These are phyloP conservation scores for Kluyveromyces siamensis DNA, from an alignment of 805 yeast genomes.

Conservation along the genomic window DNA sequence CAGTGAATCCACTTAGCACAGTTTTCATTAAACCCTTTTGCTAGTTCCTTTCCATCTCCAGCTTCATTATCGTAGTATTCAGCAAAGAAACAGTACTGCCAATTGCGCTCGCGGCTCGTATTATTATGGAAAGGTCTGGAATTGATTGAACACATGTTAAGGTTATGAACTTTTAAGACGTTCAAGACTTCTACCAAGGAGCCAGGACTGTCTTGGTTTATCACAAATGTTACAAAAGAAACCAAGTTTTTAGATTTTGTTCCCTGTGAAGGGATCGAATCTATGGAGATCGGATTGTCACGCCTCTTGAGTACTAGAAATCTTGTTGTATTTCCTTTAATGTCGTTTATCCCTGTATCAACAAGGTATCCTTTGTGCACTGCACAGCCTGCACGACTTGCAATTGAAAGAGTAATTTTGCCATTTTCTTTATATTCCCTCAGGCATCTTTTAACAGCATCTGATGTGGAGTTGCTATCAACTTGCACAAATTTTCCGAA, in stretches of 20 bases:
- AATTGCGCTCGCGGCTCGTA: conserved; percentile 25
- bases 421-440: conserved; percentile 25
- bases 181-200: conserved; percentile 59
- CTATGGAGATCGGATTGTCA: conserved; percentile 9
- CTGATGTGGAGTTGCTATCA: conserved; percentile 74
- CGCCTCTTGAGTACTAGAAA: conserved; percentile 57
- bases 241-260: conserved; percentile 17
- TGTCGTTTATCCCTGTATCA: conserved; percentile 57
- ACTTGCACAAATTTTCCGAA: conserved; percentile 37
- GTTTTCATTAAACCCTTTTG: conserved; percentile 31
- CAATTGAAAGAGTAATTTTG: conserved; percentile 56
- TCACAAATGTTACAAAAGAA: conserved; percentile 56
- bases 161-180: conserved; percentile 42
- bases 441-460: conserved; percentile 64
- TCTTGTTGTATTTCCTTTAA: conserved; percentile 70
- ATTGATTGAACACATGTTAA: conserved; percentile 63
- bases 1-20: conserved; percentile 47
- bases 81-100: conserved; percentile 79
- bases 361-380: conserved; percentile 50
- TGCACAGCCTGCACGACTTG: conserved; percentile 57
- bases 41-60: conserved; percentile 28
- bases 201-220: conserved; percentile 62
- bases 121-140: conserved; percentile 64
- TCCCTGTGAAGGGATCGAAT: conserved; percentile 12
- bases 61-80: conserved; percentile 38